phyloP scores from a whole-genome alignment of 2,329 filamentous ascomycete genomes.

The Epichloe sibirici region DNA sequence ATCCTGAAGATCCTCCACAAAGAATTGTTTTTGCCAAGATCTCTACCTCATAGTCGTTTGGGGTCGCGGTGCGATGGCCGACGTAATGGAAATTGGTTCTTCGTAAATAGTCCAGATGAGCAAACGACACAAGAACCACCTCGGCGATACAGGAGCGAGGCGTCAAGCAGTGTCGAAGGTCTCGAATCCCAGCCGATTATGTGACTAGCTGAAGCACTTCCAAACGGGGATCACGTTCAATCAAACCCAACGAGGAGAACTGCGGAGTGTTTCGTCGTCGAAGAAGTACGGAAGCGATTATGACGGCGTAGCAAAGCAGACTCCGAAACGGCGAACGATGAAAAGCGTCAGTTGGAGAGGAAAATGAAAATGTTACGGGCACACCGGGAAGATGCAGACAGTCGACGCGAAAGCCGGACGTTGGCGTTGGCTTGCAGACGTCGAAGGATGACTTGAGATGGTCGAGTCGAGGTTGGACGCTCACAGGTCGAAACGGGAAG shows the following conservation, averaged over 20 bases:
- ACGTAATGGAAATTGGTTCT: not conserved
- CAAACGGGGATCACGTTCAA: not conserved
- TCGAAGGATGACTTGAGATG: not conserved
- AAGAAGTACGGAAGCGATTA: not conserved
- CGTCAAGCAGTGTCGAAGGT: not conserved
- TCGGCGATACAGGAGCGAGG: not conserved
- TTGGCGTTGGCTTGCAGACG: not conserved
- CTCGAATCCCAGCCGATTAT: not conserved
- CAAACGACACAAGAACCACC: not conserved
- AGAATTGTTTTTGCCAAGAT: not conserved
- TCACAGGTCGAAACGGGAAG: not conserved
- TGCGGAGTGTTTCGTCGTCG: not conserved
- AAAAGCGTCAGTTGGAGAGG: not conserved
- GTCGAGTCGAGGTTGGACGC: not conserved
- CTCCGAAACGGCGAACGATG: not conserved
- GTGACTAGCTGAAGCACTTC: not conserved
- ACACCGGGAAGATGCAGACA: not conserved
- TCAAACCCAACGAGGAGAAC: not conserved
- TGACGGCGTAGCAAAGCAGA: not conserved
- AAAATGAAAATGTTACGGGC: not conserved
- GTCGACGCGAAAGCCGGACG: not conserved
- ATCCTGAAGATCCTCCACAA: not conserved
- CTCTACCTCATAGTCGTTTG: not conserved
- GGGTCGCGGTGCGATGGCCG: not conserved
- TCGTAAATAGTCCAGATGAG: not conserved